These are phyloP conservation scores for Fistulinella staudtii DNA, from an alignment of 1,284 basidiomycete species.

Conservation along the genomic window DNA sequence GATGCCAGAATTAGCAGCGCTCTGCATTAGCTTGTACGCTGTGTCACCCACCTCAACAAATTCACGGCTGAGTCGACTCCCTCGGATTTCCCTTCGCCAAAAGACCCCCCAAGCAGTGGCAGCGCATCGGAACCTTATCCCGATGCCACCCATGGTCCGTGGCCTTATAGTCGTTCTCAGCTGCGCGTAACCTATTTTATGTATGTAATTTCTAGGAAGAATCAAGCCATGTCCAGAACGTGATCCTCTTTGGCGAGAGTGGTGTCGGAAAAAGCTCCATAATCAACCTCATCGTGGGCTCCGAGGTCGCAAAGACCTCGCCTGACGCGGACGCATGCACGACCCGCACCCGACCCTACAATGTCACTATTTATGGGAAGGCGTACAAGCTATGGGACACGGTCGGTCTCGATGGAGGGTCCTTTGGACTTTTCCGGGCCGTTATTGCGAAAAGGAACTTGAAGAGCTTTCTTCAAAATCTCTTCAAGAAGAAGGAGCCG, in stretches of 20 bases:
- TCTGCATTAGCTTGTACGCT: neutral
- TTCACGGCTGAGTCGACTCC: neutral
- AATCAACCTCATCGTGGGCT: constrained; percentile 28
- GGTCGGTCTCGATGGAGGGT: constrained; percentile 28
- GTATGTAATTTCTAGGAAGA: constrained; percentile 10
- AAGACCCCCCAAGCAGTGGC: too few relatives aligned
- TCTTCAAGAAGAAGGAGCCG: constrained; percentile 18
- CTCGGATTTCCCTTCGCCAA: too few relatives aligned
- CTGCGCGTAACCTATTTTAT: neutral
- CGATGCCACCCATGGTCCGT: constrained; percentile 18
- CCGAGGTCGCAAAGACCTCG: constrained; percentile 25
- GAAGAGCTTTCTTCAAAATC: constrained; percentile 24
- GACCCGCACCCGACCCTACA: constrained; percentile 15
- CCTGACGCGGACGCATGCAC: constrained; percentile 29
- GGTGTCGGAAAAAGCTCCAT: constrained; percentile 35
- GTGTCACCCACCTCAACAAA: neutral
- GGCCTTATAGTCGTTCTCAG: neutral
- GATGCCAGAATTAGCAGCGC: neutral
- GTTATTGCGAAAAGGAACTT: constrained; percentile 23
- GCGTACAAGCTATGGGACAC: constrained; percentile 34
- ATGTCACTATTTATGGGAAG: constrained; percentile 17
- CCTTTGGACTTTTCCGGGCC: constrained; percentile 25
- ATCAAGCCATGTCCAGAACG: constrained; percentile 18
- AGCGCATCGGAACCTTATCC: neutral
- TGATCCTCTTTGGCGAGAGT: constrained; percentile 32